These are phyloP conservation scores for Aspergillus egyptiacus DNA, from an alignment of 495 filamentous ascomycete species.

Conservation along the genomic window DNA sequence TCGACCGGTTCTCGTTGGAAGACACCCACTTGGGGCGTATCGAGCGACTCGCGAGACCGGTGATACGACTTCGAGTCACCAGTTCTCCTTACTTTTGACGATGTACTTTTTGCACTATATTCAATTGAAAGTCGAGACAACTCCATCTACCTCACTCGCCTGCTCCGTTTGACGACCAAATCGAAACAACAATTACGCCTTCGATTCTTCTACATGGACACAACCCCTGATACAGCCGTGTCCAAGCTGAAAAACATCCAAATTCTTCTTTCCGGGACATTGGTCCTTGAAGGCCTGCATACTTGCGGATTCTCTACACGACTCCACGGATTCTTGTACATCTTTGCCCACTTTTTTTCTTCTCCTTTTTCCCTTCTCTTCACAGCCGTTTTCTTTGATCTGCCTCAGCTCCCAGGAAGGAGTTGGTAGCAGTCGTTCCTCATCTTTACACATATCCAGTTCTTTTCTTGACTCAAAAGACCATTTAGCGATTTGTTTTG, in stretches of 20 bases:
- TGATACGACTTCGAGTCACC: constrained; percentile 9
- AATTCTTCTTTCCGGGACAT: no score
- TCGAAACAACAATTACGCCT: background rate
- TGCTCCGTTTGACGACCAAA: constrained; percentile 4
- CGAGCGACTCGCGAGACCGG: constrained; percentile 28
- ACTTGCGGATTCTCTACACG: constrained; percentile 1
- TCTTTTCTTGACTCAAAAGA: constrained; percentile 3
- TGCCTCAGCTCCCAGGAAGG: background rate
- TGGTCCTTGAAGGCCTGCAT: background rate
- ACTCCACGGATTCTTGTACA: background rate
- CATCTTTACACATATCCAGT: background rate
- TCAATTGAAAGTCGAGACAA: constrained; percentile 18
- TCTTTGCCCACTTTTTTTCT: background rate
- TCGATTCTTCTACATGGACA: background rate
- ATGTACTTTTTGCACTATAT: constrained; percentile 23
- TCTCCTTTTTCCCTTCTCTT: background rate
- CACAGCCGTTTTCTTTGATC: no score
- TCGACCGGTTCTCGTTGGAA: constrained; percentile 40
- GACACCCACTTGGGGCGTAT: constrained; percentile 27
- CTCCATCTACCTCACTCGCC: background rate
- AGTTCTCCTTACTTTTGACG: constrained; percentile 5
- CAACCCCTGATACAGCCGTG: background rate
- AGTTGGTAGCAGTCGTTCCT: background rate
- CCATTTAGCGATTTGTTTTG: constrained; percentile 12
- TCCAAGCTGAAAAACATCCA: background rate